These are phyloP conservation scores for Fusarium sp. DNA, from an alignment of 2,329 filamentous ascomycete species.

Conservation along the genomic window DNA sequence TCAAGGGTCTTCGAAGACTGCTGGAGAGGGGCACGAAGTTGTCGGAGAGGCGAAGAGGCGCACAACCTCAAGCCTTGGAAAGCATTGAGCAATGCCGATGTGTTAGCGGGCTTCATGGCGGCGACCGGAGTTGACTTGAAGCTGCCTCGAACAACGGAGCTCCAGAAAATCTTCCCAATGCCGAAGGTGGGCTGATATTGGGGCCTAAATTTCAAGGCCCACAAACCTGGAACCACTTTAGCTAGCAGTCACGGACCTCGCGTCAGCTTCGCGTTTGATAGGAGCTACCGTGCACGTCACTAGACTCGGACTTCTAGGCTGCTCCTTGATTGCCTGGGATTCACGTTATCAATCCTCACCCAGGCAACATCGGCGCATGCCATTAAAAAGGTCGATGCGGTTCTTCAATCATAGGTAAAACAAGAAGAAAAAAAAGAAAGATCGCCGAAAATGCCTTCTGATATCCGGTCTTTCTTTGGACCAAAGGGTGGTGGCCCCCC, in stretches of 20 bases:
- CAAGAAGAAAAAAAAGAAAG: not conserved
- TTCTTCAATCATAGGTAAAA: slow-evolving; percentile 4
- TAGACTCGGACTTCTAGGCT: slow-evolving; percentile 46
- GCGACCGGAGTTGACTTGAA: slow-evolving; percentile 42
- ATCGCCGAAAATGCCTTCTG: slow-evolving; percentile 71
- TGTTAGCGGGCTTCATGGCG: slow-evolving; percentile 60
- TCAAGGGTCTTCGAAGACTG: slow-evolving; percentile 46
- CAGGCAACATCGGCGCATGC: slow-evolving; percentile 42
- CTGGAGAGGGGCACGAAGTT: slow-evolving; percentile 50
- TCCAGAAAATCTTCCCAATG: slow-evolving; percentile 51
- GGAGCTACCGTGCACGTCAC: slow-evolving; percentile 51
- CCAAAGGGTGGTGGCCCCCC: slow-evolving; percentile 73
- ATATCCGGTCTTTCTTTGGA: slow-evolving; percentile 93
- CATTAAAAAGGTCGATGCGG: slow-evolving; percentile 35
- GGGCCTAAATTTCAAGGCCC: slow-evolving; percentile 26
- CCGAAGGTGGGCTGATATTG: slow-evolving; percentile 4
- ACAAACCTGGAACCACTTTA: slow-evolving; percentile 45
- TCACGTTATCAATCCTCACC: slow-evolving; percentile 26
- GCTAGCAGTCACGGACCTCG: slow-evolving; percentile 55
- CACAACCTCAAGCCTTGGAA: slow-evolving; percentile 63
- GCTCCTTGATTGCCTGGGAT: slow-evolving; percentile 40
- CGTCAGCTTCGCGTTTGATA: slow-evolving; percentile 59
- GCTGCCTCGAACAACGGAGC: slow-evolving; percentile 44
- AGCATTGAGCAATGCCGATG: slow-evolving; percentile 62
- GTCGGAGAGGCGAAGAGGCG: slow-evolving; percentile 54